Conservation (phyloP, 208 protist genomes). For the Wallacemonas sp. region DNA sequence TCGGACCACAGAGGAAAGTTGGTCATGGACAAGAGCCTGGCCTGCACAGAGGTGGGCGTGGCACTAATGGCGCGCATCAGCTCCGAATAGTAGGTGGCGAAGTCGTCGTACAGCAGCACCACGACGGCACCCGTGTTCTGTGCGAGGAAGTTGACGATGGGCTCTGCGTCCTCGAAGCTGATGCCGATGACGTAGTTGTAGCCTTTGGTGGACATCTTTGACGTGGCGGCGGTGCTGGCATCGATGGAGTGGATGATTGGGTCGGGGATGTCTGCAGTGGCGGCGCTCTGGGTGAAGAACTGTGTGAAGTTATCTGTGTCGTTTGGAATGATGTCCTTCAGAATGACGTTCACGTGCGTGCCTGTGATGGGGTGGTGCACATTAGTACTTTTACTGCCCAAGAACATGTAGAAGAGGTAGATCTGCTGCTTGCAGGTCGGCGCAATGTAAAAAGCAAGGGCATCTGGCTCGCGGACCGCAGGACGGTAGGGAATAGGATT, state of each 20-base stretch:
- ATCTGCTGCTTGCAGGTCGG: slow-evolving; percentile 59
- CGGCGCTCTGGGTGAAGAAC: slow-evolving; percentile 8
- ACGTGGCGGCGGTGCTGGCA: neutral
- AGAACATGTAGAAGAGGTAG: slow-evolving; percentile 34
- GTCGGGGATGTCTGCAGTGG: slow-evolving; percentile 14
- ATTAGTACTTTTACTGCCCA: neutral
- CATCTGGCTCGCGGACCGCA: neutral
- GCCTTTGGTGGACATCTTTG: slow-evolving; percentile 6
- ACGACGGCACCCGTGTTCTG: slow-evolving; percentile 17
- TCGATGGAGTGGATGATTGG: neutral
- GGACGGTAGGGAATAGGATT: slow-evolving; percentile 26
- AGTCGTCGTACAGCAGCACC: slow-evolving; percentile 35
- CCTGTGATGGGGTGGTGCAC: neutral
- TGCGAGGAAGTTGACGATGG: slow-evolving; percentile 22
- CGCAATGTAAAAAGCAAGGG: slow-evolving; percentile 26
- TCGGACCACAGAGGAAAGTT: slow-evolving; percentile 56
- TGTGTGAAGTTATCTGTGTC: slow-evolving; percentile 1
- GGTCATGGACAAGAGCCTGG: slow-evolving; percentile 31
- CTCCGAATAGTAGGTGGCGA: slow-evolving; percentile 29
- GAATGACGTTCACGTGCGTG: slow-evolving; percentile 3
- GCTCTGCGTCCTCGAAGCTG: slow-evolving; percentile 1
- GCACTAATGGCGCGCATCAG: slow-evolving; percentile 19
- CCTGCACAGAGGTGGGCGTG: slow-evolving; percentile 12
- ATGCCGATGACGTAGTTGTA: slow-evolving; percentile 24
- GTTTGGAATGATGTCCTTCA: slow-evolving; percentile 12